Conservation (phyloP, 1,139 yeast genomes). For the Zygotorulaspora mrakii region DNA sequence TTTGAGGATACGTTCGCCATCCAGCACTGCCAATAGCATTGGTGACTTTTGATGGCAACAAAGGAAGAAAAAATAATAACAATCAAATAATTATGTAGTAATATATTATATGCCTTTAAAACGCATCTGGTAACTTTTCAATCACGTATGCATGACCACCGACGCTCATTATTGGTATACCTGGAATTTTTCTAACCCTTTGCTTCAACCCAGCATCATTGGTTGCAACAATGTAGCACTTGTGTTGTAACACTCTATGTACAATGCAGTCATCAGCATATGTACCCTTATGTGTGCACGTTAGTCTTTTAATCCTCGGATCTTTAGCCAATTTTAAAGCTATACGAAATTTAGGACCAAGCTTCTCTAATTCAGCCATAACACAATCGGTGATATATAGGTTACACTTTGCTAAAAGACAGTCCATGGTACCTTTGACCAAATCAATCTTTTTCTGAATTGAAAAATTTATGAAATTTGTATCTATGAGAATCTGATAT, state of each 20-base stretch:
- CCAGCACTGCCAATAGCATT: constrained; percentile 5
- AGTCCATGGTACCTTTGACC: constrained; percentile 94
- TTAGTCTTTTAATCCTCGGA: constrained; percentile 81
- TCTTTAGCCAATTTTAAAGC: constrained; percentile 91
- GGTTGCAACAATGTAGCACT: constrained; percentile 94
- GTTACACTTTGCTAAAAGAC: constrained; percentile 88
- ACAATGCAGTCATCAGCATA: constrained; percentile 98
- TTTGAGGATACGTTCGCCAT: constrained; percentile 4
- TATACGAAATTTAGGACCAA: constrained; percentile 90
- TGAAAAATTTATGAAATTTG: constrained; percentile 92
- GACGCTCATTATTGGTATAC: constrained; percentile 94
- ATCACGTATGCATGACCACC: constrained; percentile 90
- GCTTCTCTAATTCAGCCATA: constrained; percentile 92
- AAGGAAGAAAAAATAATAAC: background rate
- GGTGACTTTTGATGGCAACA: background rate
- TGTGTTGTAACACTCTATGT: constrained; percentile 88
- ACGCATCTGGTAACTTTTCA: constrained; percentile 92
- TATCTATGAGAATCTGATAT: constrained; percentile 90
- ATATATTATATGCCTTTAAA: constrained; percentile 41
- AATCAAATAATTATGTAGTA: no score
- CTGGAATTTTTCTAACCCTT: constrained; percentile 91
- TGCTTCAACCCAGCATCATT: constrained; percentile 97
- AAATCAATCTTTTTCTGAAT: constrained; percentile 92
- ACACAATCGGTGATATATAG: constrained; percentile 97
- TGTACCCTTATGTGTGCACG: constrained; percentile 90